Base-by-base conservation (phyloP, 2,329 filamentous ascomycete species). In the Teratosphaeria zuluensis region DNA sequence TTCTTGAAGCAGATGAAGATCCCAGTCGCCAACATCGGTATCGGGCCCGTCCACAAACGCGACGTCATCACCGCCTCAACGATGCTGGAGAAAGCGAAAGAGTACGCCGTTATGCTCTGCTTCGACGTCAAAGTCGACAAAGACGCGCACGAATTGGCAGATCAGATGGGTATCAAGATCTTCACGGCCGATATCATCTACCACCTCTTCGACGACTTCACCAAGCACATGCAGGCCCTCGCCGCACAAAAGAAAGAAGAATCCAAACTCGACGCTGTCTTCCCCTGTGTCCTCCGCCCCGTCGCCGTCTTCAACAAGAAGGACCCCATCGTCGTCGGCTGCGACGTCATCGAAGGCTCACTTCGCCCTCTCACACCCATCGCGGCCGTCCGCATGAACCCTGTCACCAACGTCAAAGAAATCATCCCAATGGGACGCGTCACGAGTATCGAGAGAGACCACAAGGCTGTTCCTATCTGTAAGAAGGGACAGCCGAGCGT, bases 41-140 rank as follows among this genome's bases (percentile, higher is more conserved):
- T 99, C 69, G 94, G 94, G 54, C 94, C 94, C 2, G 92, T 99
- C 46, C 97, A 89, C 84, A 96, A 96, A 81, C 90, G 94, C 69
- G 94, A 99, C 75, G 89, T 99, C 57, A 94, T 97, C 83, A 92
- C 85, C 82, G 90, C 79, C 1, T 92, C 90, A 70, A 88, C 90
- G 66, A 99, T 99, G 94, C 75, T 97, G 69, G 94, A 99, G 76
- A 97, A 96, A 78, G 83, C 87, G 16, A 90, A 90, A 65, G 92
- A 99, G 72, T 95, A 87, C 67, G 94, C 94, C n/a, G 90, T 97
- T 72, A 99, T 99, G 94, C 85, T 99, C 55, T 97, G 94, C 75
- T 99, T 99, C 81, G 95, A 99, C 74, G 94, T 99, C 77, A 97
- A 96, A 79, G 90, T 99, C 16, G 94, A 99, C 77, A 97, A 96